Percentiles rank a stretch among this genome's conserved stretches.
phyloP scores from a whole-genome alignment of 225 moss, liverwort and hornwort genomes.

The Pseudisothecium myosuroides region DNA sequence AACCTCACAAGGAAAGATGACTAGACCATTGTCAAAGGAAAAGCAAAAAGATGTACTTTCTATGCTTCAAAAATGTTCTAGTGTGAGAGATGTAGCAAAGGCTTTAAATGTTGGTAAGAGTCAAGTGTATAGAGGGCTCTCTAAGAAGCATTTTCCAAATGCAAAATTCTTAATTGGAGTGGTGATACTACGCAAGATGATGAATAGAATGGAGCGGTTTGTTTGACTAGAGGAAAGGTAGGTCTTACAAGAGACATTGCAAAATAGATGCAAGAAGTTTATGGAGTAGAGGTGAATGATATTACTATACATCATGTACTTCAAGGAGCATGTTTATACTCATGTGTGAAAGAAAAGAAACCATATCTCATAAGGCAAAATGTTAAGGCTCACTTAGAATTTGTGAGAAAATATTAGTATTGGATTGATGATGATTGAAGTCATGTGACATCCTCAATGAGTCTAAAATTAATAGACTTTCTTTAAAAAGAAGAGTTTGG shows the following conservation, averaged over 20 bases:
- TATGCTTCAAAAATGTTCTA: background rate
- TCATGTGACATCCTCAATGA: background rate
- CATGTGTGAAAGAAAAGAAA: background rate
- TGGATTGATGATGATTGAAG: background rate
- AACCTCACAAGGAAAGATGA: background rate
- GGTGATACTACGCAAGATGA: background rate
- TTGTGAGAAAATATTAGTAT: background rate
- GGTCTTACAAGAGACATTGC: accelerated
- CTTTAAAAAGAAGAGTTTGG: accelerated
- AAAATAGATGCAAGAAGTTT: background rate
- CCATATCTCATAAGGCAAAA: background rate
- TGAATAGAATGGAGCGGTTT: background rate
- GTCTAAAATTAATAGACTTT: background rate
- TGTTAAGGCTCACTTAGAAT: background rate
- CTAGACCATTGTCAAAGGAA: accelerated
- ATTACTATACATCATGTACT: accelerated
- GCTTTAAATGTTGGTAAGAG: background rate
- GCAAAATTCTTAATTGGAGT: background rate
- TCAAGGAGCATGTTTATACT: background rate
- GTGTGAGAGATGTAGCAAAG: background rate
- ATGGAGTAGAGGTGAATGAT: background rate
- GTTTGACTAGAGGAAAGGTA: background rate
- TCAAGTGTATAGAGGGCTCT: background rate
- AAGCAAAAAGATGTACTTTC: background rate
- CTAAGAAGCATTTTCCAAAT: background rate